These are phyloP conservation scores for Kockiozyma suomiensis DNA, from an alignment of 805 yeast genomes.

Conservation along the genomic window DNA sequence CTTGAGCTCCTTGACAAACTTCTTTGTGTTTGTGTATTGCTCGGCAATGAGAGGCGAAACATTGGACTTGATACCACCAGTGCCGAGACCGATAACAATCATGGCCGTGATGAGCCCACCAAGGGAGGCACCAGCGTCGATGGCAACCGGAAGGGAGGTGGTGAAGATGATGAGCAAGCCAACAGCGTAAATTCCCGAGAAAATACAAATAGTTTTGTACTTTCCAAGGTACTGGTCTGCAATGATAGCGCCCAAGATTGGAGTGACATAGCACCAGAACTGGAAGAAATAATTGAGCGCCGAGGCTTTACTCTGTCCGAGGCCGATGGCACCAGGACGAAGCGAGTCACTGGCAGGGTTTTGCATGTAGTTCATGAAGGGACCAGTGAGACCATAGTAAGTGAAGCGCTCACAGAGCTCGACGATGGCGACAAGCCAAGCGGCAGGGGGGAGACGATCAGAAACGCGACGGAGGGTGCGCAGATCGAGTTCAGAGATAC, in stretches of 20 bases:
- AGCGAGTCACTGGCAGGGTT: slow-evolving; percentile 46
- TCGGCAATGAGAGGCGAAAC: slow-evolving; percentile 76
- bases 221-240: slow-evolving; percentile 78
- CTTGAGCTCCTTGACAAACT: slow-evolving; percentile 58
- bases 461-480: slow-evolving; percentile 56
- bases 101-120: slow-evolving; percentile 65
- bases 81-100: slow-evolving; percentile 69
- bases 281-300: slow-evolving; percentile 75
- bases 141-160: slow-evolving; percentile 67
- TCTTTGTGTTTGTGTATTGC: slow-evolving; percentile 64
- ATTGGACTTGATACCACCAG: slow-evolving; percentile 81
- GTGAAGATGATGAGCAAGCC: slow-evolving; percentile 68
- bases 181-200: slow-evolving; percentile 59
- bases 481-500: slow-evolving; percentile 58
- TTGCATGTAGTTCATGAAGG: slow-evolving; percentile 80
- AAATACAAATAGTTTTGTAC: slow-evolving; percentile 64
- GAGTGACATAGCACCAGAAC: slow-evolving; percentile 82
- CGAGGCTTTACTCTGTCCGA: slow-evolving; percentile 66
- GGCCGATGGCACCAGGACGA: slow-evolving; percentile 58
- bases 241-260: slow-evolving; percentile 72
- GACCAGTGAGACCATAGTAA: slow-evolving; percentile 75
- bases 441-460: slow-evolving; percentile 55
- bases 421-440: slow-evolving; percentile 67
- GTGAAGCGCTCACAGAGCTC: slow-evolving; percentile 83
- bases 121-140: slow-evolving; percentile 53